These are phyloP conservation scores for Hypoxylon rubiginosum DNA, from an alignment of 2,329 filamentous ascomycete genomes.

Conservation along the genomic window DNA sequence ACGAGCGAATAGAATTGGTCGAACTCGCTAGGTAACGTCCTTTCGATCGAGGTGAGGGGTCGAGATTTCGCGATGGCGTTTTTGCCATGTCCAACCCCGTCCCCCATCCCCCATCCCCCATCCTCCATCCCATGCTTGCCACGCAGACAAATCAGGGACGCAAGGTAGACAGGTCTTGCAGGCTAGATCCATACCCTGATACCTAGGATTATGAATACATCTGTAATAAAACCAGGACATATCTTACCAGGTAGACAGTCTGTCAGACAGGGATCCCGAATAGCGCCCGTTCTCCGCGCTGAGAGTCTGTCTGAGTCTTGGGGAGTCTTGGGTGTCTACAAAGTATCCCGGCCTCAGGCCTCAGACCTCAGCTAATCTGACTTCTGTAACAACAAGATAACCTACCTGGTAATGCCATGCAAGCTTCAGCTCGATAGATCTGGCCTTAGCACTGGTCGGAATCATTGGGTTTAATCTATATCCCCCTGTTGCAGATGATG, in stretches of 20 bases:
- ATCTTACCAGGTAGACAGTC: too few relatives aligned
- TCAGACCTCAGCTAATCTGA: conserved; percentile 31
- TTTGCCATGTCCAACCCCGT: conserved; percentile 37
- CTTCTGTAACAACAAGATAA: conserved; percentile 10
- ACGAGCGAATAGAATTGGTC: conserved; percentile 38
- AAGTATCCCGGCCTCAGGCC: too few relatives aligned
- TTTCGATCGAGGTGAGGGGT: conserved; percentile 41
- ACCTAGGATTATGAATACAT: conserved; percentile 28
- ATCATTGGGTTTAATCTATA: conserved; percentile 36
- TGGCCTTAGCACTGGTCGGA: conserved; percentile 17
- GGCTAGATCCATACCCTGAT: conserved; percentile 18
- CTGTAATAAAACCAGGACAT: conserved; percentile 29
- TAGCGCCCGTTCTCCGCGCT: conserved; percentile 21
- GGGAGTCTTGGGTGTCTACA: background rate
- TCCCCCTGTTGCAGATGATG: conserved; percentile 17
- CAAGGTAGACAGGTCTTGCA: conserved; percentile 6
- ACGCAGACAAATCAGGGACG: conserved; percentile 34
- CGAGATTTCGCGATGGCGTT: conserved; percentile 37
- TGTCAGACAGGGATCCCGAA: conserved; percentile 29
- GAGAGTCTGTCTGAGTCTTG: too few relatives aligned
- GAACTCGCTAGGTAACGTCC: conserved; percentile 26
- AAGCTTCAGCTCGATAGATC: conserved; percentile 35
- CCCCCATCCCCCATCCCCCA: too few relatives aligned
- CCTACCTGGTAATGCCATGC: too few relatives aligned
- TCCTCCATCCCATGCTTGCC: conserved; percentile 28